Evolutionary conservation across 1,139 yeast species (phyloP).

Genomic region (Geotrichum reessii): DNA sequence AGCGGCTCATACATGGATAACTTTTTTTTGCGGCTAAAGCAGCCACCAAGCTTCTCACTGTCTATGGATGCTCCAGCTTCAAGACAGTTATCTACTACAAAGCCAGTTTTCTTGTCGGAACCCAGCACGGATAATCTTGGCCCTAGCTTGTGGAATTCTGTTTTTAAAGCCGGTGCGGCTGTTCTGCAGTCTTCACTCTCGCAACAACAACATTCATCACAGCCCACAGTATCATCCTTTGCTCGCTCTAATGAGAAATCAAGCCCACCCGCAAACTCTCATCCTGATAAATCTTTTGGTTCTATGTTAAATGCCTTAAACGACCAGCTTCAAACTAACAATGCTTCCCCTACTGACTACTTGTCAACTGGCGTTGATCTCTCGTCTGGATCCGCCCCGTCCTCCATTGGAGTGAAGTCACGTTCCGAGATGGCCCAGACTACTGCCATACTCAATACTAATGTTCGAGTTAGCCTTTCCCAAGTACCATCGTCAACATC

Average conservation of each 20-base stretch:
- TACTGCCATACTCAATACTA: not conserved
- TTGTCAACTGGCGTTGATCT: not conserved
- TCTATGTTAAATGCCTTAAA: not conserved
- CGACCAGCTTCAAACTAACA: constrained; percentile 3
- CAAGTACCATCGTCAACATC: constrained; percentile 10
- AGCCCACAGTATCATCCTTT: not conserved
- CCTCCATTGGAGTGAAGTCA: not conserved
- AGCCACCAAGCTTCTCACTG: constrained; percentile 15
- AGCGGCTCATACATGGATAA: constrained; percentile 14
- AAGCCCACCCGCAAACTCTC: not conserved
- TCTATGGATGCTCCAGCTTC: not conserved
- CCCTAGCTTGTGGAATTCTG: constrained; percentile 13
- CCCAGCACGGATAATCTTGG: constrained; percentile 3
- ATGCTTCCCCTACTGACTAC: not conserved
- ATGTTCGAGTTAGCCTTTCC: not conserved
- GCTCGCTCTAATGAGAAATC: not conserved
- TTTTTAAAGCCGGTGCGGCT: constrained; percentile 17
- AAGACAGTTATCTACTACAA: not conserved
- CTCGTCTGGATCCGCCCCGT: not conserved
- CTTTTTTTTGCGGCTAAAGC: constrained; percentile 18
- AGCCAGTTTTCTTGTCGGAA: not conserved
- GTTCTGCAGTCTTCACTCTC: constrained; percentile 11
- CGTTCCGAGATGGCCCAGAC: not conserved
- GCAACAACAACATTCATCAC: not conserved
- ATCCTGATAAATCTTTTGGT: constrained; percentile 1